Evolutionary conservation across 331 rosid genomes (phyloP).

Genomic region (Erythrophleum ivorense): DNA sequence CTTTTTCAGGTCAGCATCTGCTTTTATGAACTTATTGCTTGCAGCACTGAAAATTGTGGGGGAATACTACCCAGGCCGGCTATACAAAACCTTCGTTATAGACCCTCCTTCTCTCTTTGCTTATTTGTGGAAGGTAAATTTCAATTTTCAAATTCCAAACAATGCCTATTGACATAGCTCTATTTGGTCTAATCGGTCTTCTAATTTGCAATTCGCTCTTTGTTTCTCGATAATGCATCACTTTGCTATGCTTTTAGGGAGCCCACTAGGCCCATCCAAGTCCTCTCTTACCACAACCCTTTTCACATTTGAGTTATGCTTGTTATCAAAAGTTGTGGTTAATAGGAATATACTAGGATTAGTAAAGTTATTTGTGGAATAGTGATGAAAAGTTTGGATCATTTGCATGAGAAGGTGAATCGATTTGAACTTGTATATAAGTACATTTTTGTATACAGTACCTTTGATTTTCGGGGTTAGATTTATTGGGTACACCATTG

Average conservation of each 20-base stretch:
- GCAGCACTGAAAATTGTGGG: slow-evolving; percentile 81
- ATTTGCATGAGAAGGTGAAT: not conserved
- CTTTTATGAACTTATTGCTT: slow-evolving; percentile 77
- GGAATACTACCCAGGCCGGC: slow-evolving; percentile 79
- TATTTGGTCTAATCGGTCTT: slow-evolving; percentile 30
- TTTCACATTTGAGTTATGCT: not conserved
- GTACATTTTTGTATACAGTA: not conserved
- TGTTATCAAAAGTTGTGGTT: not conserved
- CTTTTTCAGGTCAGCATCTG: slow-evolving; percentile 90
- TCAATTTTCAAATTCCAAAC: slow-evolving; percentile 30
- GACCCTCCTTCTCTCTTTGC: slow-evolving; percentile 92
- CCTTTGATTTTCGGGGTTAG: slow-evolving; percentile 15
- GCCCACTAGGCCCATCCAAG: not conserved
- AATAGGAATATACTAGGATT: not conserved
- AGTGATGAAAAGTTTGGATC: too few species aligned
- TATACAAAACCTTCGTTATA: slow-evolving; percentile 73
- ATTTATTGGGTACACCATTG: slow-evolving; percentile 14
- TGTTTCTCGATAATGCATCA: not conserved
- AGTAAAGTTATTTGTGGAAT: too few species aligned
- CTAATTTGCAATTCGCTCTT: too few species aligned
- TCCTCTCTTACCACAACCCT: not conserved
- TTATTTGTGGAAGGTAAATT: slow-evolving; percentile 89
- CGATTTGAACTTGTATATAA: not conserved
- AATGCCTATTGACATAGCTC: slow-evolving; percentile 1
- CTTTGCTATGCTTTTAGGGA: slow-evolving; percentile 33